Conservation (phyloP, 495 filamentous ascomycete species). For the Penicillium turbatum region DNA sequence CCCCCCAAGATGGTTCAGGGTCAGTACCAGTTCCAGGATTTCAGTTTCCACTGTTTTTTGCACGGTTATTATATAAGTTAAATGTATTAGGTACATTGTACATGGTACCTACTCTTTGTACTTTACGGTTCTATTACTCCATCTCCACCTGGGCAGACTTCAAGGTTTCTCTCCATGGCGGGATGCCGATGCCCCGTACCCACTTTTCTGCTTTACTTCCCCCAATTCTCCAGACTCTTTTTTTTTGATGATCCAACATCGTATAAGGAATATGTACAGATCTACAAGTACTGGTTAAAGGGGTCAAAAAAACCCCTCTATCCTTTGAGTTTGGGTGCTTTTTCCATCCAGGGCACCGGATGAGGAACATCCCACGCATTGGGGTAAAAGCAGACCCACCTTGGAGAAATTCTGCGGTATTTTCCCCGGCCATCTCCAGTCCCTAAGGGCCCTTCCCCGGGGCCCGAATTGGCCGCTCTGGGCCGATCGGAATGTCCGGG, state of each 20-base stretch:
- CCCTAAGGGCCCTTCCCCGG: neutral
- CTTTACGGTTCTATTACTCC: too few species aligned
- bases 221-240: neutral
- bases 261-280: too few species aligned
- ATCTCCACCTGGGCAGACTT: too few species aligned
- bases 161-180: neutral
- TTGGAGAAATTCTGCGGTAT: slow-evolving; percentile 2
- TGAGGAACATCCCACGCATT: neutral
- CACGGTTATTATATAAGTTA: too few species aligned
- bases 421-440: neutral
- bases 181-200: slow-evolving; percentile 21
- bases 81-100: too few species aligned
- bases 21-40: neutral
- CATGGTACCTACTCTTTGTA: too few species aligned
- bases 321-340: too few species aligned
- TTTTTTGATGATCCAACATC: too few species aligned
- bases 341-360: neutral
- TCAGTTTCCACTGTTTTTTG: neutral
- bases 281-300: too few species aligned
- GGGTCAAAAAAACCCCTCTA: too few species aligned
- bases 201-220: slow-evolving; percentile 9
- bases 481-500: slow-evolving; percentile 17
- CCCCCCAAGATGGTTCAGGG: neutral
- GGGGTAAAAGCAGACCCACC: slow-evolving; percentile 5
- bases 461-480: neutral